A percentile compares a stretch with the other conserved stretches of the same genome.
Conservation (phyloP, 2,329 filamentous ascomycete species). For the Meredithiella fracta region DNA sequence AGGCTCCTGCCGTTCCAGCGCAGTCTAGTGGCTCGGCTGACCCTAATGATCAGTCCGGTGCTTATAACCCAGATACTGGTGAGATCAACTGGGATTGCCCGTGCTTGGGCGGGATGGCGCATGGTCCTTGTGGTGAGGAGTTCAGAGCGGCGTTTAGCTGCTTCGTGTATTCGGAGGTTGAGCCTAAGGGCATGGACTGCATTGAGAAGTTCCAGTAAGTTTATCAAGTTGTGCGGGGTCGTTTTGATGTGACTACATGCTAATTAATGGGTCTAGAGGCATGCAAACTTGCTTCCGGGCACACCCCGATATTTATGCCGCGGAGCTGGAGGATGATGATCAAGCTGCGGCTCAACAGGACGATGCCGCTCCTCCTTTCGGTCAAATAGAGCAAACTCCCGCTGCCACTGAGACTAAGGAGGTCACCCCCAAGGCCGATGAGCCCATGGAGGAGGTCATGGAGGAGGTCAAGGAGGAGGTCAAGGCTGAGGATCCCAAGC, state of each 20-base stretch:
- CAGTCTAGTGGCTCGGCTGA: conserved; percentile 38
- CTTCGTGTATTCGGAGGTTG: conserved; percentile 87
- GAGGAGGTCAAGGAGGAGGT: neutral
- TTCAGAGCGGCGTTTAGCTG: conserved; percentile 96
- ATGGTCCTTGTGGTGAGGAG: conserved; percentile 87
- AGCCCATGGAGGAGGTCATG: neutral
- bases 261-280: conserved; percentile 39
- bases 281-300: conserved; percentile 96
- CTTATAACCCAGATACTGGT: conserved; percentile 94
- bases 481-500: neutral
- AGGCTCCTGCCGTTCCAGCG: conserved; percentile 13
- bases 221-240: neutral
- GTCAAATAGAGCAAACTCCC: neutral
- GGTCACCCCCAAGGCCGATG: neutral
- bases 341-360: conserved; percentile 19
- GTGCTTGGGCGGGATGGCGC: conserved; percentile 89
- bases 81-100: conserved; percentile 99
- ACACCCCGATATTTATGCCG: conserved; percentile 84
- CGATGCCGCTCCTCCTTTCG: conserved; percentile 15
- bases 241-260: conserved; percentile 4
- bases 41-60: conserved; percentile 69
- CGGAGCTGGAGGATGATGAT: conserved; percentile 68
- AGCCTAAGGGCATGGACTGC: conserved; percentile 95
- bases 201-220: conserved; percentile 93
- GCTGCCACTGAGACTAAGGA: neutral